Conservation (phyloP, 257 asterid species). For the Handroanthus guayacan region DNA sequence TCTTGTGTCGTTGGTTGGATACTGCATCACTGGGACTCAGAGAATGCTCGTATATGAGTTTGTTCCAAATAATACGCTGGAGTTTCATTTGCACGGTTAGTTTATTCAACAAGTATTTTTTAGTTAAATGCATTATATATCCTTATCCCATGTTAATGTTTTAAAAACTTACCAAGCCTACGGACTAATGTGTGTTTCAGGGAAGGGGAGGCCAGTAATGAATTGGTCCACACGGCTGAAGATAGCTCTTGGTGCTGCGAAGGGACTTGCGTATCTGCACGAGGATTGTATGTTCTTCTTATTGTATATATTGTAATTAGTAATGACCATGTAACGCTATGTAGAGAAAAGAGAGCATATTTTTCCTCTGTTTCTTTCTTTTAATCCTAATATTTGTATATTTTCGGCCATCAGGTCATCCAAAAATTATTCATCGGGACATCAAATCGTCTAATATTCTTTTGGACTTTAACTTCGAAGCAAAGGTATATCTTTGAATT, state of each 20-base stretch:
- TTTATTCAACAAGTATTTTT: slow-evolving; percentile 1
- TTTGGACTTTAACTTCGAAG: slow-evolving; percentile 80
- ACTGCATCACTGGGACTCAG: slow-evolving; percentile 72
- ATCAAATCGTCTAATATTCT: slow-evolving; percentile 94
- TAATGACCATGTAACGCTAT: neutral
- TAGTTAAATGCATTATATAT: neutral
- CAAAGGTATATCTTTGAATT: slow-evolving; percentile 60
- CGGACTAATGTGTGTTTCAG: slow-evolving; percentile 34
- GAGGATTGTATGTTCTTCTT: slow-evolving; percentile 61
- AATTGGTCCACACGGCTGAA: slow-evolving; percentile 57
- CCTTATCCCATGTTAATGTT: neutral
- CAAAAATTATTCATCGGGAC: slow-evolving; percentile 91
- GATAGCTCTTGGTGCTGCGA: slow-evolving; percentile 70
- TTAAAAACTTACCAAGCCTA: slow-evolving; percentile 26
- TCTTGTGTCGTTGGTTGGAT: slow-evolving; percentile 95
- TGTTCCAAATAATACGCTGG: slow-evolving; percentile 81
- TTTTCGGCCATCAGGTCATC: slow-evolving; percentile 68
- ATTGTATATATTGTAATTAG: neutral
- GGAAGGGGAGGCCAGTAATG: slow-evolving; percentile 60
- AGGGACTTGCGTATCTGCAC: slow-evolving; percentile 67
- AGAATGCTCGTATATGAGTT: slow-evolving; percentile 91
- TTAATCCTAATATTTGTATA: slow-evolving; percentile 17
- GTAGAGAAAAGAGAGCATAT: neutral
- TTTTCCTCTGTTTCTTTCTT: neutral
- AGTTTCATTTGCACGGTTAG: slow-evolving; percentile 82